phyloP scores from a whole-genome alignment of 1,139 yeast genomes.

The Candida sojae region DNA sequence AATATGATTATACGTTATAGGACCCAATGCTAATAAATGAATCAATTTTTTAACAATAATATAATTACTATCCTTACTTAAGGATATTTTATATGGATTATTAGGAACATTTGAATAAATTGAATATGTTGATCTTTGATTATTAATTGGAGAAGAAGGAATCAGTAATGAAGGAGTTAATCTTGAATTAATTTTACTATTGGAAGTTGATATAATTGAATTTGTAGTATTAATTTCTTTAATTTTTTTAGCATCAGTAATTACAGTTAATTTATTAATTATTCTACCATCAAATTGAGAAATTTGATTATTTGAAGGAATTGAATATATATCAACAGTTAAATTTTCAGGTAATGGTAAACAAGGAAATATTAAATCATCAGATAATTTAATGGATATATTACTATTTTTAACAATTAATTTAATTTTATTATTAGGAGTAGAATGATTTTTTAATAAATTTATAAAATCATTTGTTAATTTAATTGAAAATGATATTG shows the following conservation, averaged over 20 bases:
- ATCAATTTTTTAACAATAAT: slow-evolving; percentile 29
- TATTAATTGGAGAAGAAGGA: background rate
- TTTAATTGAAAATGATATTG: slow-evolving; percentile 25
- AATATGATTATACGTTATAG: slow-evolving; percentile 22
- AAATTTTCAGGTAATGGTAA: slow-evolving; percentile 35
- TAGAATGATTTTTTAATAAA: slow-evolving; percentile 18
- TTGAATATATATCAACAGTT: slow-evolving; percentile 36
- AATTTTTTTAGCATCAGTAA: slow-evolving; percentile 32
- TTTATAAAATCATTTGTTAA: slow-evolving; percentile 26
- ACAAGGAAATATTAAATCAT: slow-evolving; percentile 34
- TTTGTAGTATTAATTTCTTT: slow-evolving; percentile 22
- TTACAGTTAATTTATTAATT: slow-evolving; percentile 31
- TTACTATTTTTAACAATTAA: slow-evolving; percentile 40
- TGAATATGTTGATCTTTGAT: background rate
- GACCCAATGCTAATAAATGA: slow-evolving; percentile 42
- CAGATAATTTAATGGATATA: slow-evolving; percentile 33
- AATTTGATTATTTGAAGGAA: background rate
- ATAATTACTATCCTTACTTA: slow-evolving; percentile 26
- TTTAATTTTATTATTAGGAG: slow-evolving; percentile 25
- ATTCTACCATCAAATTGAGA: slow-evolving; percentile 32
- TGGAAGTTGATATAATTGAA: too few species aligned
- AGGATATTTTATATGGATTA: slow-evolving; percentile 9
- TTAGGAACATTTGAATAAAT: background rate
- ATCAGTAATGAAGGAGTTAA: background rate
- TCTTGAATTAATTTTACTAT: background rate